Evolutionary conservation across 768 basidiomycete species (phyloP), one percentile per base, ranked within the genome.

Genomic region (Mycena galopus): DNA sequence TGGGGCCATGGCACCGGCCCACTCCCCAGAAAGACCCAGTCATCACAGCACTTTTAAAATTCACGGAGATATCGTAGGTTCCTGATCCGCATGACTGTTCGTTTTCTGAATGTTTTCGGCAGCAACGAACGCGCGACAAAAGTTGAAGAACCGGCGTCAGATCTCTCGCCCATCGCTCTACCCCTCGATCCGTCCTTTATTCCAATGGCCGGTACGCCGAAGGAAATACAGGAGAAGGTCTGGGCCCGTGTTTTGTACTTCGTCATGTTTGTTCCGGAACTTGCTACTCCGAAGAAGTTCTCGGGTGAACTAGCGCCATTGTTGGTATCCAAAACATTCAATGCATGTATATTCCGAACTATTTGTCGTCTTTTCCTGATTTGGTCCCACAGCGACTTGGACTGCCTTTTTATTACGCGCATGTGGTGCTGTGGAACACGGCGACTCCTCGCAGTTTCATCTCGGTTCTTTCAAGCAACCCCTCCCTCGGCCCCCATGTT

Each of bases 191-290:
- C 53, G 16, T 44, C 9, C 35, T 72, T 72, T 55, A 37, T 30
- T 8, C 71, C 71, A 6, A 32, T 72, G 60, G n/a, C n/a, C 1
- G 42, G 29, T 3, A 59, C 64, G 4, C 19, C 59, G 30, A 14
- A 32, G 17, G 65, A 55, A 14, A 53, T 56, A 29, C 25, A 44
- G n/a, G 71, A 72, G 3, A 1, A 14, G 3, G 6, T 67, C 4
- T 72, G 65, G 59, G 42, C 17, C 10, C 65, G 65, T 19, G 23
- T 72, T 37, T 21, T 72, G 5, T 72, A 67, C 57, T 67, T 72
- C 25, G 65, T 60, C 0, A 56, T 72, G 71, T 67, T 27, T 3
- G 57, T 67, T 12, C 59, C 59, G 19, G 51, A 58, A 21, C 39
- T 56, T 1, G 39, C 16, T 4, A 19, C 19, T 11, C n/a, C 2